phyloP scores from a whole-genome alignment of 106 monocot species.

The Platanthera zijinensis region DNA sequence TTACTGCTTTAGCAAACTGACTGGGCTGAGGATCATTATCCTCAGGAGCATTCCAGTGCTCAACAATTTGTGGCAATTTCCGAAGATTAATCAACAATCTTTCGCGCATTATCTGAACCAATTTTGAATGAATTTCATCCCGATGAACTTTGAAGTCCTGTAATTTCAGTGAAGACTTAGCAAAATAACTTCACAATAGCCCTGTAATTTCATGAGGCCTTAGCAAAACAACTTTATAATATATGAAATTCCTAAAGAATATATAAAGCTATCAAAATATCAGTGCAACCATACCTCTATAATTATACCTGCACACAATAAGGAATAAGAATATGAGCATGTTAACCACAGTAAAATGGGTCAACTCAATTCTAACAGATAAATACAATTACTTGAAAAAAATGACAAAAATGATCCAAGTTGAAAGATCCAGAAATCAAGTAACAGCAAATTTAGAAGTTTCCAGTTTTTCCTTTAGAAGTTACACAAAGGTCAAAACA shows the following conservation, averaged over 20 bases:
- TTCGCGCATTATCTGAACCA: slow-evolving; percentile 99
- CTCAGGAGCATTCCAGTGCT: slow-evolving; percentile 76
- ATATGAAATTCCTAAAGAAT: too few species aligned
- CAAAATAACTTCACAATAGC: neutral
- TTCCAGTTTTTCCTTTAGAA: neutral
- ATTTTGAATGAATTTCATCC: slow-evolving; percentile 94
- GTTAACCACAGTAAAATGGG: neutral
- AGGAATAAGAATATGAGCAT: neutral
- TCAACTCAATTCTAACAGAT: neutral
- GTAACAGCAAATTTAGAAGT: neutral
- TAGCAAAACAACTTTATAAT: too few species aligned
- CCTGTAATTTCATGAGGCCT: neutral
- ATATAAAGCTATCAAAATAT: too few species aligned
- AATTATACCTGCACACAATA: neutral
- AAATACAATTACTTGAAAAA: neutral
- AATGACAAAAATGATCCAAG: neutral
- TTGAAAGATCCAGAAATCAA: neutral
- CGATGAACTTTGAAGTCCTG: slow-evolving; percentile 94
- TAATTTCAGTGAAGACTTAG: neutral
- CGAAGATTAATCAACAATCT: slow-evolving; percentile 86
- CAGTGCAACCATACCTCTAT: neutral
- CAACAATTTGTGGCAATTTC: slow-evolving; percentile 88
- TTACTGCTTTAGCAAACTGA: slow-evolving; percentile 73
- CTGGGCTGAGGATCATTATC: slow-evolving; percentile 82
- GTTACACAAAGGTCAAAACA: neutral